Conservation (phyloP, 768 basidiomycete species). For the Boletus coccyginus region DNA sequence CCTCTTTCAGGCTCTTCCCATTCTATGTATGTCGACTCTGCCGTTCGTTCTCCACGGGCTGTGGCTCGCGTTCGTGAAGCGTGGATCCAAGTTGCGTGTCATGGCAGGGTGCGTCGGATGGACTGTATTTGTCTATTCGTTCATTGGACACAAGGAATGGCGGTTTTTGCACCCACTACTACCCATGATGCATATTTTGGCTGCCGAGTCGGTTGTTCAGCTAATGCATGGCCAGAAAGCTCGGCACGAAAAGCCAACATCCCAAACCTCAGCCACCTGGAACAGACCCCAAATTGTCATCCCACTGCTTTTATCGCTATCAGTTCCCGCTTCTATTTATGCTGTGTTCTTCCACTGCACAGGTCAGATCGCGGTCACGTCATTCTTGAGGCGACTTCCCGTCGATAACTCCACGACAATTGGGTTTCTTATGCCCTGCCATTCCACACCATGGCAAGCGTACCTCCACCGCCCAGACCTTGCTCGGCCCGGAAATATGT, state of each 20-base stretch:
- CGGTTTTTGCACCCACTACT: slow-evolving; percentile 91
- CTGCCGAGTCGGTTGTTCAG: slow-evolving; percentile 67
- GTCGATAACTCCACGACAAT: slow-evolving; percentile 51
- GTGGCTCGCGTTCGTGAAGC: slow-evolving; percentile 34
- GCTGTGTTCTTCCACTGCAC: slow-evolving; percentile 72
- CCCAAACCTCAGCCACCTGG: slow-evolving; percentile 11
- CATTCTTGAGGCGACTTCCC: slow-evolving; percentile 59
- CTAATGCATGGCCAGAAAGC: slow-evolving; percentile 24
- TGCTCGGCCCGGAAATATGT: slow-evolving; percentile 52
- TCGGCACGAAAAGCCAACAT: background rate
- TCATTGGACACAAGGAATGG: slow-evolving; percentile 96
- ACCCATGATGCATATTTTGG: slow-evolving; percentile 78
- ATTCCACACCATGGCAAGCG: slow-evolving; percentile 91
- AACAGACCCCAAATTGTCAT: slow-evolving; percentile 30
- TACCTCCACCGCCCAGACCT: slow-evolving; percentile 75
- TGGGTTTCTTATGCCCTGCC: slow-evolving; percentile 93
- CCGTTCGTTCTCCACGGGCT: slow-evolving; percentile 71
- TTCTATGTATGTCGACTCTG: slow-evolving; percentile 69
- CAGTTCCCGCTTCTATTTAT: slow-evolving; percentile 65
- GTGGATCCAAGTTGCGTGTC: slow-evolving; percentile 32
- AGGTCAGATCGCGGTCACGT: slow-evolving; percentile 75
- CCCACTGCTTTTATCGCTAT: slow-evolving; percentile 44
- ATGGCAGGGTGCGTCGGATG: slow-evolving; percentile 55
- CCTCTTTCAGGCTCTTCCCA: slow-evolving; percentile 78
- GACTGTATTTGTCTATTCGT: slow-evolving; percentile 69